Base-by-base conservation (phyloP, 106 monocot species). In the Platanthera guangdongensis region DNA sequence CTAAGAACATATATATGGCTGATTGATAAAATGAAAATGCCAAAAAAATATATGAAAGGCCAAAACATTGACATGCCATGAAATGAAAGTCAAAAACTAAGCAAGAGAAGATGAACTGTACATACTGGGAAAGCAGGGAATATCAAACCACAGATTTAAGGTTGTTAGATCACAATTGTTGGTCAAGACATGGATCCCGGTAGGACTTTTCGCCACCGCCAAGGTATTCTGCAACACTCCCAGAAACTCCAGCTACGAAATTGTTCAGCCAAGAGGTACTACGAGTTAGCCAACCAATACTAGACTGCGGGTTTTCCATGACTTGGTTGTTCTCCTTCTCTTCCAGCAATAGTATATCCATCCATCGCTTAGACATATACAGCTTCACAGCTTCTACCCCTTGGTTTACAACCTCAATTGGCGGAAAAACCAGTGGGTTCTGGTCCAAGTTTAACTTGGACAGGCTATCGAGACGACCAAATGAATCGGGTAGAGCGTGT, bases 401-500 rank as follows among this genome's bases (percentile, higher is more conserved):
- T 45, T 81, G 49, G n/a, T 77, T 78, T 22, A 82, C 84, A 11
- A 97, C 70, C 8, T 97, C 94, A 59, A 52, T 5, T 8, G 97
- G 91, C 3, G 97, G 93, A 10, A 93, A 54, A 6, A 57, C 78
- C 53, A 80, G 9, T 46, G 80, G 80, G 21, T 72, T 77, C 73
- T 82, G 77, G 9, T 73, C 71, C 51, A 77, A 54, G 49, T 71
- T 71, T 18, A 97, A 89, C 70, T 91, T 87, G 10, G 75, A 75
- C 47, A 97, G 76, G 13, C 88, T 93, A 39, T 85, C 86, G 3
- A 93, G 86, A 9, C 76, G 77, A 7, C 91, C 93, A 82, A 97
- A 93, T 22, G 78, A 84, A 50, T 89, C 87, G 0, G 97, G 97
- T 47, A 97, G 87, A 13, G 81, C 83, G 57, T 86, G 89, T 67